Conservation (phyloP, 805 yeast species). For the Cyberlindnera subsufficiens region DNA sequence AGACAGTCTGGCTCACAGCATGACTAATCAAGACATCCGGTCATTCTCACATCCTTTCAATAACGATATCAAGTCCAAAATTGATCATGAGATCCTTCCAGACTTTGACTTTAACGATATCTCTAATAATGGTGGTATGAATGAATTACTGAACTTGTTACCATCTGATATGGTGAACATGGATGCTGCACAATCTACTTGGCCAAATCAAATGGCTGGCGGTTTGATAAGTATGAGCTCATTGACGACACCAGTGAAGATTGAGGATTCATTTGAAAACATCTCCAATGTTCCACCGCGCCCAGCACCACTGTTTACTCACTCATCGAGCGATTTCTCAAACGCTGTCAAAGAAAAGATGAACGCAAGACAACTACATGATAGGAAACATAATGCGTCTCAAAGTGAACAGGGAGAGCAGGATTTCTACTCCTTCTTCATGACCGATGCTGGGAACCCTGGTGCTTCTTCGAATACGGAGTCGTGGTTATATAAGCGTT, state of each 20-base stretch:
- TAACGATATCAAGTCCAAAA: not conserved
- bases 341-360: not conserved
- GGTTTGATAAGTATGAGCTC: not conserved
- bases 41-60: not conserved
- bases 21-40: not conserved
- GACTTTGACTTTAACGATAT: slow-evolving; percentile 24
- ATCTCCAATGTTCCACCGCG: not conserved
- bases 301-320: not conserved
- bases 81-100: slow-evolving; percentile 11
- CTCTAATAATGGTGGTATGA: slow-evolving; percentile 14
- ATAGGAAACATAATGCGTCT: not conserved
- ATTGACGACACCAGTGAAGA: slow-evolving; percentile 3
- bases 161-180: slow-evolving; percentile 22
- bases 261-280: slow-evolving; percentile 1
- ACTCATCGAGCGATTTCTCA: not conserved
- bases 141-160: slow-evolving; percentile 17
- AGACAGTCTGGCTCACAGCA: slow-evolving; percentile 3
- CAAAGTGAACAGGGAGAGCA: slow-evolving; percentile 2
- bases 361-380: too few relatives aligned
- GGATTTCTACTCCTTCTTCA: slow-evolving; percentile 41
- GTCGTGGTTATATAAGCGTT: too few relatives aligned
- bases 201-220: not conserved
- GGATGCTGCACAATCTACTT: slow-evolving; percentile 2
- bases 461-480: not conserved
- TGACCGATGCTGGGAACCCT: slow-evolving; percentile 31